Conservation (phyloP, 148 eudicot genomes). For the Nyssa sinensis region DNA sequence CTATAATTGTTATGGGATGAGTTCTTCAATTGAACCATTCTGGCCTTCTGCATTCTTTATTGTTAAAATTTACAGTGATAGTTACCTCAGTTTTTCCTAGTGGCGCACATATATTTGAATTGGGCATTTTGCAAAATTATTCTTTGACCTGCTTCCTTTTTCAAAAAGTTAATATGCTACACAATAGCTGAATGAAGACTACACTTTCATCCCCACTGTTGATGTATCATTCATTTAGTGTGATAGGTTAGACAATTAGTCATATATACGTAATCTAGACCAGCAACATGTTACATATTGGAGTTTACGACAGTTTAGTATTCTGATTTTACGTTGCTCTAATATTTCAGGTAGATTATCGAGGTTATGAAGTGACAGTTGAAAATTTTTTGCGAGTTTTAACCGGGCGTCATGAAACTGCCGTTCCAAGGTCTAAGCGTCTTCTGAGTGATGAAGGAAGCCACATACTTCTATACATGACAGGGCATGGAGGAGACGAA, state of each 20-base stretch:
- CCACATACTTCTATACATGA: slow-evolving; percentile 92
- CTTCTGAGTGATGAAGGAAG: slow-evolving; percentile 98
- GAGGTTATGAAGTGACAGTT: slow-evolving; percentile 98
- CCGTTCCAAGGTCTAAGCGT: slow-evolving; percentile 94
- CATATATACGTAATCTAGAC: neutral
- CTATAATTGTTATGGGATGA: neutral
- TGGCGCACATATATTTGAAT: neutral
- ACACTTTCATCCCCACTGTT: neutral
- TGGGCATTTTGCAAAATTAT: neutral
- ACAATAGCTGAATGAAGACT: neutral
- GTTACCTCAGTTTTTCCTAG: neutral
- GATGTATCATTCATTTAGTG: neutral
- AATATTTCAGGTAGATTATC: slow-evolving; percentile 79
- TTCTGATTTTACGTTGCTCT: slow-evolving; percentile 17
- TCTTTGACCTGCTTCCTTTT: neutral
- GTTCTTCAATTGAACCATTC: neutral
- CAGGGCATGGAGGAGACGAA: slow-evolving; percentile 99
- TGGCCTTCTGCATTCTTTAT: slow-evolving; percentile 5
- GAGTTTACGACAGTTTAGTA: no score
- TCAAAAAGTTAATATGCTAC: neutral
- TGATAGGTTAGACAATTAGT: neutral
- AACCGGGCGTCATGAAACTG: slow-evolving; percentile 92
- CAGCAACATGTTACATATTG: neutral
- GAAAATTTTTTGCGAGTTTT: slow-evolving; percentile 90
- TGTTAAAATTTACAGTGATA: neutral